Evolutionary conservation across 768 basidiomycete species (phyloP).

Genomic region (Mycena vulgaris): DNA sequence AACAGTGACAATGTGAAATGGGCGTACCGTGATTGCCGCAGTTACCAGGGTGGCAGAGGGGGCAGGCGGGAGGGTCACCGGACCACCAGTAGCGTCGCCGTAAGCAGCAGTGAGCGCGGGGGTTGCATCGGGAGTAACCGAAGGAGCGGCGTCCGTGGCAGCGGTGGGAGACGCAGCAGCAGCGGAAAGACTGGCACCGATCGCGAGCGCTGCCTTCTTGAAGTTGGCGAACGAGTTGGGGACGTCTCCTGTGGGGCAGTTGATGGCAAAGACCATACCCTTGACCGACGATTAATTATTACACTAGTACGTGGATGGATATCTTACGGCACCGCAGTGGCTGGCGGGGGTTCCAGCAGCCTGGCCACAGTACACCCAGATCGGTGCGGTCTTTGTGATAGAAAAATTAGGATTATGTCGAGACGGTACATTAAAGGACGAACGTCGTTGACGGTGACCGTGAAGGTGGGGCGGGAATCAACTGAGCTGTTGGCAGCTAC

Average conservation of each 20-base stretch:
- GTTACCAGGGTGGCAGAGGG: slow-evolving; percentile 61
- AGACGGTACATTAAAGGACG: slow-evolving; percentile 20
- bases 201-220: slow-evolving; percentile 69
- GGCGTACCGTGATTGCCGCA: slow-evolving; percentile 61
- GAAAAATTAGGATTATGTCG: slow-evolving; percentile 16
- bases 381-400: slow-evolving; percentile 61
- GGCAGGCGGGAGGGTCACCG: slow-evolving; percentile 65
- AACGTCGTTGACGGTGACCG: slow-evolving; percentile 57
- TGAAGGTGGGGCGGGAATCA: slow-evolving; percentile 65
- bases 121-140: too few relatives aligned
- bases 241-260: slow-evolving; percentile 68
- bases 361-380: slow-evolving; percentile 75
- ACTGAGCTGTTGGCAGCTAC: slow-evolving; percentile 67
- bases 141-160: slow-evolving; percentile 23
- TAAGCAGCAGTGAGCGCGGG: slow-evolving; percentile 62
- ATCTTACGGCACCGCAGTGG: slow-evolving; percentile 62
- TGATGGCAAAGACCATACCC: slow-evolving; percentile 80
- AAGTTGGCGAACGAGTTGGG: slow-evolving; percentile 75
- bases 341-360: slow-evolving; percentile 62
- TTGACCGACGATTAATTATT: slow-evolving; percentile 9
- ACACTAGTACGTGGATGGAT: too few relatives aligned
- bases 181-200: slow-evolving; percentile 66
- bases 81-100: slow-evolving; percentile 47
- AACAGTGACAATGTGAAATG: not conserved
- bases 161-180: slow-evolving; percentile 50